These are phyloP conservation scores for Fusarium nodosum DNA, from an alignment of 2,329 filamentous ascomycete species.

Conservation along the genomic window DNA sequence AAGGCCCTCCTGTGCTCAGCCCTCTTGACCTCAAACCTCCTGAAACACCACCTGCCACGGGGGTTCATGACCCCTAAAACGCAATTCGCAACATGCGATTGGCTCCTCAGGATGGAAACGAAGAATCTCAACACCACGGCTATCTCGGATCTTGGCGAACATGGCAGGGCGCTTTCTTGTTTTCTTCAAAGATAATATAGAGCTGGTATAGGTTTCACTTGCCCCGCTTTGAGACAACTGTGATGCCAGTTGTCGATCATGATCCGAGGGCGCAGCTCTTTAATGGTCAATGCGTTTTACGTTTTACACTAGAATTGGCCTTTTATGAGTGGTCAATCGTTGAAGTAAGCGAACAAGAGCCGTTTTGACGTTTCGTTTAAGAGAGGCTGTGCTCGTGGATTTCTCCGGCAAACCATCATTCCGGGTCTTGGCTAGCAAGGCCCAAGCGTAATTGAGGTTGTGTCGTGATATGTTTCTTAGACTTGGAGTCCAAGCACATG, in stretches of 20 bases:
- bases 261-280: background rate
- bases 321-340: background rate
- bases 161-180: constrained; percentile 8
- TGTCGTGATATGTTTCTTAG: constrained; percentile 9
- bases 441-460: constrained; percentile 54
- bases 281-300: background rate
- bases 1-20: background rate
- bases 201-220: background rate
- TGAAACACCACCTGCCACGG: constrained; percentile 17
- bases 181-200: background rate
- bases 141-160: constrained; percentile 23
- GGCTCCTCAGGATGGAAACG: background rate
- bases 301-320: background rate
- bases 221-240: background rate
- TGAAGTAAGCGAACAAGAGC: background rate
- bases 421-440: constrained; percentile 14
- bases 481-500: background rate
- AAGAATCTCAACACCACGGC: background rate
- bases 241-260: constrained; percentile 10
- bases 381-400: constrained; percentile 16
- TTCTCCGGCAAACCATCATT: constrained; percentile 16
- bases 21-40: constrained; percentile 4
- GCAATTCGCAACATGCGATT: background rate
- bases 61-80: background rate
- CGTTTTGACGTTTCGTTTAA: constrained; percentile 25